phyloP scores from a whole-genome alignment of 1,284 basidiomycete species.

The Cystobasidium pallidum region DNA sequence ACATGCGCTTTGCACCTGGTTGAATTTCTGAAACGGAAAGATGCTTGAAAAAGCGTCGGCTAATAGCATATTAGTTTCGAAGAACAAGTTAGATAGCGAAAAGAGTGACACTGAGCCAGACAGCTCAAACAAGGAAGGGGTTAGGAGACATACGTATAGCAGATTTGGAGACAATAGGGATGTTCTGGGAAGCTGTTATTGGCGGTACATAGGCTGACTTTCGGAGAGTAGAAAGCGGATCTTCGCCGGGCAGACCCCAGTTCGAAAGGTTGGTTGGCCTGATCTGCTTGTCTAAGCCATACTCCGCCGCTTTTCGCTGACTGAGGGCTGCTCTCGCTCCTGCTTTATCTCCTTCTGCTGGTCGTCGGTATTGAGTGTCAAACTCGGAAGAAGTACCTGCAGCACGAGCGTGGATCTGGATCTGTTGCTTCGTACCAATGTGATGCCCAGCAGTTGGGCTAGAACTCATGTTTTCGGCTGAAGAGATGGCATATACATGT shows the following conservation, averaged over 20 bases:
- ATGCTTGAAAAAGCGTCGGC: slow-evolving; percentile 77
- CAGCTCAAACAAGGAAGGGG: too few relatives aligned
- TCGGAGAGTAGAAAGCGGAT: not conserved
- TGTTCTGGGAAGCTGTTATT: slow-evolving; percentile 8
- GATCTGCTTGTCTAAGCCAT: not conserved
- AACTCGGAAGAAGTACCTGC: slow-evolving; percentile 13
- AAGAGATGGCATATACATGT: not conserved
- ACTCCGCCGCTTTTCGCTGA: not conserved
- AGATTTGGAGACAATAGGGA: slow-evolving; percentile 1
- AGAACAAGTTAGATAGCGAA: not conserved
- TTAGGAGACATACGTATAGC: slow-evolving; percentile 17
- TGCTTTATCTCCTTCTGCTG: not conserved
- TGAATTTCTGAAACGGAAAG: slow-evolving; percentile 87
- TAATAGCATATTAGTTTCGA: slow-evolving; percentile 54
- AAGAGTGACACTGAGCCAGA: slow-evolving; percentile 57
- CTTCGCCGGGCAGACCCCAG: slow-evolving; percentile 18
- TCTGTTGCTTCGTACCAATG: not conserved
- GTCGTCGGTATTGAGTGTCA: slow-evolving; percentile 6
- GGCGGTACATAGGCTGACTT: slow-evolving; percentile 20
- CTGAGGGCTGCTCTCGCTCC: not conserved
- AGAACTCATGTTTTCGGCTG: slow-evolving; percentile 1
- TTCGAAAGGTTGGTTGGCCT: not conserved
- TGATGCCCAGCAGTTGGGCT: slow-evolving; percentile 8
- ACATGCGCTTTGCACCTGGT: slow-evolving; percentile 82
- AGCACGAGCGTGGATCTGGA: not conserved